Evolutionary conservation across 2,329 filamentous ascomycete species (phyloP).

Genomic region (Sclerotinia spermophila): DNA sequence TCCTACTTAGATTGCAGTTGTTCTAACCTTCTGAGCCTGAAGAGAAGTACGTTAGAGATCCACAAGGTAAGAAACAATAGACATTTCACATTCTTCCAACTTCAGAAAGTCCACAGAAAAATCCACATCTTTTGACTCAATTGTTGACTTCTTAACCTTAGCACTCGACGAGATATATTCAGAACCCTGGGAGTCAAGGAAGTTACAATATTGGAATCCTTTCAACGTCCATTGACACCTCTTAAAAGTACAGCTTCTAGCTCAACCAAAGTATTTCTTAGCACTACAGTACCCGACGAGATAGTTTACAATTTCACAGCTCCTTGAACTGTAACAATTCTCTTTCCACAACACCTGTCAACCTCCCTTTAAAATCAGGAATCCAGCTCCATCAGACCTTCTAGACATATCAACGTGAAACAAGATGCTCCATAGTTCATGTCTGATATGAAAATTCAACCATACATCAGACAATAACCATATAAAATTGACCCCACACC

Average conservation of each 20-base stretch:
- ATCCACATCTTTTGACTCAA: neutral
- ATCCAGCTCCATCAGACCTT: neutral
- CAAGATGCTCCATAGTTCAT: neutral
- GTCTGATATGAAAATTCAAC: neutral
- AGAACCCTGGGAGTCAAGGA: too few relatives aligned
- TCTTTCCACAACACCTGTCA: too few relatives aligned
- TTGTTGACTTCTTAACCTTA: neutral
- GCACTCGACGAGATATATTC: neutral
- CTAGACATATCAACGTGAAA: neutral
- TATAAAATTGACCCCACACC: neutral
- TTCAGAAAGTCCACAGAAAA: neutral
- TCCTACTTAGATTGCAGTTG: neutral
- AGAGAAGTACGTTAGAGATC: neutral
- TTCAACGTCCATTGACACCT: neutral
- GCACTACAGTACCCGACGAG: neutral
- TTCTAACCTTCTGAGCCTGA: neutral
- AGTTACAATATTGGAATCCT: neutral
- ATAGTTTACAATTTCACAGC: neutral
- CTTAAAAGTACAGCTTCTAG: neutral
- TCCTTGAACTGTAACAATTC: fast-evolving
- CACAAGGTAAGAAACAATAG: too few relatives aligned
- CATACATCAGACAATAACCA: neutral
- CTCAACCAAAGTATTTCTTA: neutral
- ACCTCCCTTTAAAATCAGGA: neutral
- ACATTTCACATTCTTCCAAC: neutral